Base-by-base conservation (phyloP, 805 yeast genomes). In the Wickerhamiella brachini region DNA sequence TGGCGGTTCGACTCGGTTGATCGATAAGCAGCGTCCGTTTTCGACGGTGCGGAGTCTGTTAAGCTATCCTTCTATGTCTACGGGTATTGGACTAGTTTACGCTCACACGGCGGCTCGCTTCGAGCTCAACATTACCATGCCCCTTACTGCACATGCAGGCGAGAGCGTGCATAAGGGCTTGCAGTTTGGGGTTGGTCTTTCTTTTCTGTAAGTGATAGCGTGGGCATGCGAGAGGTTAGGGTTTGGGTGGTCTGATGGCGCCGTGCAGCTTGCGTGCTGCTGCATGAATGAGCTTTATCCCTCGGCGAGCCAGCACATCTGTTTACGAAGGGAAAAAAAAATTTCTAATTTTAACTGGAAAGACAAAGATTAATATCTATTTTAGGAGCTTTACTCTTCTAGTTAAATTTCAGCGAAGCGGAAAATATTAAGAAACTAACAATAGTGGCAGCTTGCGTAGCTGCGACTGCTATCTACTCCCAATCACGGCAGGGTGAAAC, bases 41-140 rank as follows among this genome's bases (percentile, higher is more conserved):
- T 38, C 42, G 43, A 55, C 62, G 0, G 1, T 67, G 2, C 49
- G 54, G 5, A 58, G 64, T 13, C 57, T 76, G 9, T 34, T 68
- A 2, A 53, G 54, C 8, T 63, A n/a, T 24, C 81, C 80, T 24
- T 75, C 82, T 0, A 65, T 73, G 0, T 69, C 81, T 3, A 65
- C 71, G n/a, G 84, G 85, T 2, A 51, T 76, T 38, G 90, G 89
- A 9, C 51, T 83, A 3, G 68, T 77, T 5, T 79, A 80, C 56
- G 74, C 74, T 48, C 83, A 79, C 55, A 81, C 84, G 7, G 72
- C 75, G 45, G 86, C 87, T 1, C 68, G 84, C 49, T 78, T 83
- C 58, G 86, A 83, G 60, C 70, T 83, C 48, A 80, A 79, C 59
- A 74, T 82, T 51, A 75, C 79, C 2, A 59, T 81, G 44, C 90